A percentile compares a stretch with the other conserved stretches of the same genome.
phyloP scores from a whole-genome alignment of 768 basidiomycete genomes.

The Lentinula sp. region DNA sequence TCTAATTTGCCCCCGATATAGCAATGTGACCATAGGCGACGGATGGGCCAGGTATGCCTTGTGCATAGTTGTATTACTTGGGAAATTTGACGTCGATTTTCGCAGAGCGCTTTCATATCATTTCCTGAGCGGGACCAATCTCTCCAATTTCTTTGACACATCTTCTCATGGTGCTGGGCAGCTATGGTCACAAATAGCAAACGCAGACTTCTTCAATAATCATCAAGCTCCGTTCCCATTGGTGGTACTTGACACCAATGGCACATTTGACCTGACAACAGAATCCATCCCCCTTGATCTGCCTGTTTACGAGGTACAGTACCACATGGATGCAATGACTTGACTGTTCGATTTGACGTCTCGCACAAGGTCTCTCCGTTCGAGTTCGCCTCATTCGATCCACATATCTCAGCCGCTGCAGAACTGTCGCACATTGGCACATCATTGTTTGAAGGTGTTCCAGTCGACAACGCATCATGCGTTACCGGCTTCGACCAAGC shows the following conservation, averaged over 20 bases:
- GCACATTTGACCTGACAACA: conserved; percentile 36
- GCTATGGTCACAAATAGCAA: conserved; percentile 55
- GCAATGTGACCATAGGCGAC: conserved; percentile 62
- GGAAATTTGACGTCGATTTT: not conserved
- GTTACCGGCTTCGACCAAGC: conserved; percentile 71
- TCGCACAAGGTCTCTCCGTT: conserved; percentile 47
- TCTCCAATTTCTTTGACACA: conserved; percentile 52
- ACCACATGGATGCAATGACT: not conserved
- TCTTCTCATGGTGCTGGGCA: conserved; percentile 68
- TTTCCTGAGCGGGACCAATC: conserved; percentile 61
- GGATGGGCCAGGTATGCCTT: conserved; percentile 30
- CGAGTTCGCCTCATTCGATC: conserved; percentile 73
- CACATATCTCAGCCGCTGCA: conserved; percentile 62
- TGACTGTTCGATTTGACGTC: not conserved
- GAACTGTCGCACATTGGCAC: conserved; percentile 64
- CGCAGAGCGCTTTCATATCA: conserved; percentile 64
- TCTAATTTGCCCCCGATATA: conserved; percentile 14
- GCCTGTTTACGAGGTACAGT: conserved; percentile 52
- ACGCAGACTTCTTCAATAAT: conserved; percentile 44
- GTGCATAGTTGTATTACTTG: not conserved
- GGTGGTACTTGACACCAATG: conserved; percentile 50
- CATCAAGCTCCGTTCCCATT: conserved; percentile 61
- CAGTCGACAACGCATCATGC: conserved; percentile 52
- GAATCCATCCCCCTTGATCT: conserved; percentile 31
- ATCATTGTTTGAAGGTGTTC: conserved; percentile 47